These are phyloP conservation scores for Fusarium duplospermum DNA, from an alignment of 2,329 filamentous ascomycete genomes.

Conservation along the genomic window DNA sequence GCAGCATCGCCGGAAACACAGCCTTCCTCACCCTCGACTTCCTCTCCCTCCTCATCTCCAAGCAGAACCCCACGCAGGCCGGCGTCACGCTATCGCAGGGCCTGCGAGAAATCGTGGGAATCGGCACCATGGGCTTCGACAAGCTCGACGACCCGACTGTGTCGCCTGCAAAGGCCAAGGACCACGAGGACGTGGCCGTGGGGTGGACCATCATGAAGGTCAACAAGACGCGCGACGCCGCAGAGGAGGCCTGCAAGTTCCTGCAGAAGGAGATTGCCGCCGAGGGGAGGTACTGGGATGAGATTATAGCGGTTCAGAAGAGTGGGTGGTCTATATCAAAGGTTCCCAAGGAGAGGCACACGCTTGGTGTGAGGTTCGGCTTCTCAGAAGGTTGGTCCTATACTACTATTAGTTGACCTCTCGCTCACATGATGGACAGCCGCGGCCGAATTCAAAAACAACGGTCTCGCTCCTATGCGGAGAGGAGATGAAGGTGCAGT, in stretches of 20 bases:
- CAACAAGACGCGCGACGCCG: slow-evolving; percentile 77
- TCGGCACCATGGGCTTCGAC: slow-evolving; percentile 79
- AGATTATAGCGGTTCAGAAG: slow-evolving; percentile 83
- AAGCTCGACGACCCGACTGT: slow-evolving; percentile 71
- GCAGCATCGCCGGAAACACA: slow-evolving; percentile 60
- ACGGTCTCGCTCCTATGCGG: slow-evolving; percentile 83
- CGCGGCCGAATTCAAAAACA: slow-evolving; percentile 69
- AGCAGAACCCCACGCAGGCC: slow-evolving; percentile 78
- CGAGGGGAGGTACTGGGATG: slow-evolving; percentile 90
- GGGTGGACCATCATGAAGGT: slow-evolving; percentile 86
- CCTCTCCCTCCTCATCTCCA: slow-evolving; percentile 85
- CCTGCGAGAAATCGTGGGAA: slow-evolving; percentile 77
- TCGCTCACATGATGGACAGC: slow-evolving; percentile 53
- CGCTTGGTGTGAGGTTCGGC: slow-evolving; percentile 88
- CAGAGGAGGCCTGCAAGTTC: slow-evolving; percentile 77
- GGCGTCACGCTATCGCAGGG: slow-evolving; percentile 75
- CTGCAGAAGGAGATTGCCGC: slow-evolving; percentile 81
- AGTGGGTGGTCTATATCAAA: slow-evolving; percentile 89
- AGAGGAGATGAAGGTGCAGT: slow-evolving; percentile 80
- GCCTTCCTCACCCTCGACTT: slow-evolving; percentile 82
- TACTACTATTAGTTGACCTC: no score
- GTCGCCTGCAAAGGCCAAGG: slow-evolving; percentile 64
- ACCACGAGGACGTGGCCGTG: slow-evolving; percentile 67
- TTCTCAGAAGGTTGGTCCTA: slow-evolving; percentile 76
- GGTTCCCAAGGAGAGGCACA: slow-evolving; percentile 77